Evolutionary conservation across 352 stramenopile species (phyloP).

Genomic region (Phytopythium chamaehyphon): DNA sequence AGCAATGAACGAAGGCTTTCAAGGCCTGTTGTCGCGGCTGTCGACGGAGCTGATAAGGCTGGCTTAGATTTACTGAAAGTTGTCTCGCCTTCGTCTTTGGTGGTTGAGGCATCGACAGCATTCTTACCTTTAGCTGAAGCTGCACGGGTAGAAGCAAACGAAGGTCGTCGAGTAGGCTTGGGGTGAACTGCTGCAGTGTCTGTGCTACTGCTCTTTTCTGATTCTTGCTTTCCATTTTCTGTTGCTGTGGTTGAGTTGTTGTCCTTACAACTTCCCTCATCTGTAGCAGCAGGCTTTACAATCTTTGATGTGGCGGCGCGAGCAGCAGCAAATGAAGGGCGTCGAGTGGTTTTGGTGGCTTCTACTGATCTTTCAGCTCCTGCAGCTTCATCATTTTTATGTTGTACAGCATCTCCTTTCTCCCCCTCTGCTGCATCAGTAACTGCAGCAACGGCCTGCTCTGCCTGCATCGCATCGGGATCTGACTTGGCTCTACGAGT

Average conservation of each 20-base stretch:
- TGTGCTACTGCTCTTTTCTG: not conserved
- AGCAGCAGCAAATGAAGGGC: conserved; percentile 12
- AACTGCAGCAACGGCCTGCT: too few species aligned
- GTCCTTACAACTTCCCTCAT: not conserved
- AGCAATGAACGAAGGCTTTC: conserved; percentile 46
- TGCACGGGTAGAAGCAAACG: conserved; percentile 25
- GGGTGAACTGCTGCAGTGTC: conserved; percentile 2
- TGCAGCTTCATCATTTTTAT: too few species aligned
- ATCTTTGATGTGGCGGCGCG: conserved; percentile 1
- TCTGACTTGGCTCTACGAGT: conserved; percentile 23
- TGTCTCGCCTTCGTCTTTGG: not conserved
- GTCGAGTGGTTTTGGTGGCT: conserved; percentile 1
- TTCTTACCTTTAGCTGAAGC: conserved; percentile 15
- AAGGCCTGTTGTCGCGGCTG: conserved; percentile 10
- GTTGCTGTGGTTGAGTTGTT: not conserved
- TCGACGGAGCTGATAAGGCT: conserved; percentile 4
- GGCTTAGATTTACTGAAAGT: not conserved
- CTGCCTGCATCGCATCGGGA: conserved; percentile 10
- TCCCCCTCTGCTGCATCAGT: too few species aligned
- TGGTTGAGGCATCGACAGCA: conserved; percentile 1
- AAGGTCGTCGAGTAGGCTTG: conserved; percentile 12
- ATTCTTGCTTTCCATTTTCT: not conserved
- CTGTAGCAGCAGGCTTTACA: not conserved
- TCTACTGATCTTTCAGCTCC: not conserved
- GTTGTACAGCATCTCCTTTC: too few species aligned